Evolutionary conservation across 345 rosid species (phyloP).

Genomic region (Eucalyptus erythrocorys): DNA sequence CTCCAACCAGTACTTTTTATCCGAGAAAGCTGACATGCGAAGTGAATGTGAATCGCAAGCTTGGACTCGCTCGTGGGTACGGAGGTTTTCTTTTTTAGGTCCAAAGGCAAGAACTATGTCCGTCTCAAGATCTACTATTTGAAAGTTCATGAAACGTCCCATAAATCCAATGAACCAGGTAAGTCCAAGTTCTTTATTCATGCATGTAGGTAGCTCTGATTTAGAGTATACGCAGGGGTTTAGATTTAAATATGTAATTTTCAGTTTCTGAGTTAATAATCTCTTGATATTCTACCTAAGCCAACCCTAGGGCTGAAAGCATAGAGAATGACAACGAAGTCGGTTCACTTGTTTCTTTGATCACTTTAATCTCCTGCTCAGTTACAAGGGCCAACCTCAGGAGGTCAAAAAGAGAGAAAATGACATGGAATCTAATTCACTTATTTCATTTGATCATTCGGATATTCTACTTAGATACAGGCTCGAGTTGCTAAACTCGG

Average conservation of each 20-base stretch:
- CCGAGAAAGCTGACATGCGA: not conserved
- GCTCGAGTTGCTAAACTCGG: not conserved
- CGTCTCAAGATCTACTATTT: not conserved
- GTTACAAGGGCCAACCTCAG: not conserved
- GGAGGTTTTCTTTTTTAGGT: not conserved
- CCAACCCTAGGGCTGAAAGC: not conserved
- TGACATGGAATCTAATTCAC: not conserved
- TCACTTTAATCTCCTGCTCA: not conserved
- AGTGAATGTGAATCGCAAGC: not conserved
- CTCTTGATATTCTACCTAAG: too few species aligned
- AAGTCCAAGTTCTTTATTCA: not conserved
- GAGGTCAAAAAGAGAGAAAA: not conserved
- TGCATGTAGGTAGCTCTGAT: not conserved
- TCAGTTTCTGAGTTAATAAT: too few species aligned
- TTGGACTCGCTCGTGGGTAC: not conserved
- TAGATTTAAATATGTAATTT: too few species aligned
- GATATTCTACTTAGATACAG: not conserved
- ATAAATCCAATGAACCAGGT: not conserved
- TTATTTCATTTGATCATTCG: not conserved
- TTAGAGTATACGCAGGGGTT: too few species aligned
- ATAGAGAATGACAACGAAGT: not conserved
- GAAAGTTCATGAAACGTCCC: not conserved
- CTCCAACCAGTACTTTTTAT: not conserved
- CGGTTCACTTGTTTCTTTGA: not conserved
- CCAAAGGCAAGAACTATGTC: not conserved